Percentiles rank a stretch among this genome's conserved stretches.
These are phyloP conservation scores for Serendipita vermifera DNA, from an alignment of 768 basidiomycete genomes.

Conservation along the genomic window DNA sequence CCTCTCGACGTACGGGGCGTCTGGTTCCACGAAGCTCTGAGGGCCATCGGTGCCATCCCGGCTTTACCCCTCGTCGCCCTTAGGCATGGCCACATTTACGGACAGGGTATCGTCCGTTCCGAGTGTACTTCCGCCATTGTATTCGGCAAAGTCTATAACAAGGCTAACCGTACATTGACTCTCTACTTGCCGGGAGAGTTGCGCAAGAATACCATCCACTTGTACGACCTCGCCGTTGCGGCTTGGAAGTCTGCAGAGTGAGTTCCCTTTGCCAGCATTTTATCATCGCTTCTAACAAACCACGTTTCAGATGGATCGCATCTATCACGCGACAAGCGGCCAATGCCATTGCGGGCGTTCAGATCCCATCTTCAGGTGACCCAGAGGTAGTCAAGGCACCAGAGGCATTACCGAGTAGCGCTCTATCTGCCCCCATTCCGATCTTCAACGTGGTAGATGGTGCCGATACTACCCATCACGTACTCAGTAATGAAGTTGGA, in stretches of 20 bases:
- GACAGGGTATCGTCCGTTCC: background rate
- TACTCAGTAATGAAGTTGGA: background rate
- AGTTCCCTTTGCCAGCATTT: background rate
- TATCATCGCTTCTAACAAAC: background rate
- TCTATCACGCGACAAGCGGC: background rate
- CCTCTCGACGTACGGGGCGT: background rate
- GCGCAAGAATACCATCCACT: background rate
- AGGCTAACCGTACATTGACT: background rate
- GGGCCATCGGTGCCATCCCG: background rate
- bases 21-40: background rate
- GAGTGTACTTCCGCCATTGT: background rate
- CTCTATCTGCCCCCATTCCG: constrained; percentile 26
- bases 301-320: background rate
- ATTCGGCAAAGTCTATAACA: background rate
- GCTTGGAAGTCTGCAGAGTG: background rate
- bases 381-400: background rate
- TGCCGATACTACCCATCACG: background rate
- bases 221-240: background rate
- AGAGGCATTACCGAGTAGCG: background rate
- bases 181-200: background rate
- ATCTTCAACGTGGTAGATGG: background rate
- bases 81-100: background rate
- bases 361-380: background rate
- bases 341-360: background rate
- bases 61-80: background rate